Evolutionary conservation across 202 grass and related monocot genomes (phyloP), one percentile per base, ranked within the genome.

Genomic region (Sporobolus alterniflorus): DNA sequence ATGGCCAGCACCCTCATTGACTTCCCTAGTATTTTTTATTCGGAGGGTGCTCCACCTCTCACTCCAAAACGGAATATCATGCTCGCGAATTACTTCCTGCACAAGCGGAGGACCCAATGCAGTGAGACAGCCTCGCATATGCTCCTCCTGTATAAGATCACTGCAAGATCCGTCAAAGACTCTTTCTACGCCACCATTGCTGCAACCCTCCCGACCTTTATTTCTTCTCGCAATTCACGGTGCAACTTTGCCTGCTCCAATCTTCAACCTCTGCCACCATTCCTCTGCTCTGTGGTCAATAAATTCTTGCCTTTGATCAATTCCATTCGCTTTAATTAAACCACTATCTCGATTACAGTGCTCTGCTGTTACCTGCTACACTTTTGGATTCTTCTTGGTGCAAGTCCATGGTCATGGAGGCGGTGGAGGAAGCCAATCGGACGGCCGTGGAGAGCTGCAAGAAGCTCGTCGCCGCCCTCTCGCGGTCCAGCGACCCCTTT

Each of bases 371-470:
- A 20, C 61, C 61, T 52, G 21, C 30, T 78, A 22, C 25, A 3
- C 57, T 79, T n/a, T n/a, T 57, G 42, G 69, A 64, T 79, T 73
- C 24, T 78, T 63, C 33, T 72, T 72, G 57, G 71, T 76, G 61
- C 46, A 72, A 56, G 39, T 76, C 30, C 33, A 21, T 49, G 15
- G 39, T 83, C 70, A 96, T 99, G 96, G 87, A 96, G 84, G 76
- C 25, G 44, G 80, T 90, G 76, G 93, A 99, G 88, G 83, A 92
- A 62, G 89, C 87, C 71, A 94, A 99, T 83, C 57, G 52, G 42
- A 89, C 85, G n/a, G 96, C 93, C 4, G 90, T 94, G 56, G 86
- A 90, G 77, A 96, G 96, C 84, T 92, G 91, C 74, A 85, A 92
- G 75, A 88, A 82, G 74, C 85, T 99, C 73, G 85, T 96, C 54